These are phyloP conservation scores for Acacia acuminata DNA, from an alignment of 306 rosid species.

Conservation along the genomic window DNA sequence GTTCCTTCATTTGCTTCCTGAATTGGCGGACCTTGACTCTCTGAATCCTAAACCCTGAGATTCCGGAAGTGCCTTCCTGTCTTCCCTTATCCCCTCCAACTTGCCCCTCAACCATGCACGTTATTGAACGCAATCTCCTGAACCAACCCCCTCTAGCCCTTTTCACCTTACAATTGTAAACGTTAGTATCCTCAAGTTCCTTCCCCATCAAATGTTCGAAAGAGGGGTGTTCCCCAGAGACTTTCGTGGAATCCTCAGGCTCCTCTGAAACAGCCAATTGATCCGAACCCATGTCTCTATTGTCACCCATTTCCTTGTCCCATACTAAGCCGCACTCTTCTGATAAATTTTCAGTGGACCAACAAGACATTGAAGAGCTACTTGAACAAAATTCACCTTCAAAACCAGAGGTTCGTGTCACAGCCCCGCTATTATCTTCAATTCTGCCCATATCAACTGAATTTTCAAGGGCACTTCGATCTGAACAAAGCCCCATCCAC, in stretches of 20 bases:
- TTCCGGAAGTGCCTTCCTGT: slow-evolving; percentile 23
- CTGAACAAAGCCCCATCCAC: slow-evolving; percentile 60
- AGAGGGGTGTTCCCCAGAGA: slow-evolving; percentile 39
- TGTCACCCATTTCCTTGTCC: slow-evolving; percentile 37
- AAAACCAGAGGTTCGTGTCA: slow-evolving; percentile 35
- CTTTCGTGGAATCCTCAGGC: slow-evolving; percentile 30
- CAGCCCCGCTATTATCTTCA: slow-evolving; percentile 44
- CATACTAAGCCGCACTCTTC: slow-evolving; percentile 39
- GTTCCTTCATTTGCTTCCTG: slow-evolving; percentile 71
- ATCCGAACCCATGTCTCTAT: slow-evolving; percentile 34
- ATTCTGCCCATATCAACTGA: slow-evolving; percentile 42
- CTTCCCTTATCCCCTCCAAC: slow-evolving; percentile 36
- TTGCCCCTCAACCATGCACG: slow-evolving; percentile 63
- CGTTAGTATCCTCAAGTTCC: slow-evolving; percentile 32
- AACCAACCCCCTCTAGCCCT: slow-evolving; percentile 63
- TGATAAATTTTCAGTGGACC: slow-evolving; percentile 34
- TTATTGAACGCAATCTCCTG: slow-evolving; percentile 60
- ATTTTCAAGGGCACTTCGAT: slow-evolving; percentile 34
- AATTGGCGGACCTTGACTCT: slow-evolving; percentile 76
- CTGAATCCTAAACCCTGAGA: slow-evolving; percentile 49
- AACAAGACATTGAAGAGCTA: slow-evolving; percentile 56
- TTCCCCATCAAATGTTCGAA: slow-evolving; percentile 36
- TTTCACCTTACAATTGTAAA: slow-evolving; percentile 15
- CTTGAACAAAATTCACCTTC: slow-evolving; percentile 65
- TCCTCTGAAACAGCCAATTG: slow-evolving; percentile 36